phyloP scores from a whole-genome alignment of 257 asterid genomes.

The Cinchona pubescens region DNA sequence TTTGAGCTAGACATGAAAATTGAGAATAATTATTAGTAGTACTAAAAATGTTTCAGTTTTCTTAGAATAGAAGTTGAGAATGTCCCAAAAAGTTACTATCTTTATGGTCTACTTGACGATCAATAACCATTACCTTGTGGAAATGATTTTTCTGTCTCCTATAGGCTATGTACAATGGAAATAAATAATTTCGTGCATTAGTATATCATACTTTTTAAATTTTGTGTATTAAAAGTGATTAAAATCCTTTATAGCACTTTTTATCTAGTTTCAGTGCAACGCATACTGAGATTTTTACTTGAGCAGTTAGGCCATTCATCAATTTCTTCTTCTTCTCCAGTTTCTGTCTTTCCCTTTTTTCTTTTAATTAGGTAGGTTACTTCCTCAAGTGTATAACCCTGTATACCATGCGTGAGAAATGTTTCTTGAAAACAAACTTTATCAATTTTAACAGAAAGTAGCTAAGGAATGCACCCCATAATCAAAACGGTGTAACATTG shows the following conservation, averaged over 20 bases:
- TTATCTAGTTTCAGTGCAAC: too few species aligned
- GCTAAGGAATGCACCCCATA: background rate
- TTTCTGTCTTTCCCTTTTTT: too few species aligned
- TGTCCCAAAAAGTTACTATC: background rate
- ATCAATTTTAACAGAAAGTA: background rate
- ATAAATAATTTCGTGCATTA: background rate
- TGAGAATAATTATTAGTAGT: too few species aligned
- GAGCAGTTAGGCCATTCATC: too few species aligned
- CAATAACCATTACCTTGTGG: background rate
- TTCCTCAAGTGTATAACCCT: background rate
- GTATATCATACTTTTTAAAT: background rate
- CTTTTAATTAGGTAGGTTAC: too few species aligned
- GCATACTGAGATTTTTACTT: too few species aligned
- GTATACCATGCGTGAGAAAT: background rate
- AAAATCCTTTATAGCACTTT: too few species aligned
- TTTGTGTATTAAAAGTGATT: background rate
- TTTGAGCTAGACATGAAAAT: too few species aligned
- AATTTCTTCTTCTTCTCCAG: too few species aligned
- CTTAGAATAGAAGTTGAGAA: background rate
- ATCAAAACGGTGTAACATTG: background rate
- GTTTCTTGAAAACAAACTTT: background rate
- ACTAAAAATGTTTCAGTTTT: background rate
- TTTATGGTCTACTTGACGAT: background rate
- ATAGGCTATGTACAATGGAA: background rate
- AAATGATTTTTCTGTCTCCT: background rate